phyloP scores from a whole-genome alignment of 2,329 filamentous ascomycete genomes.

The Arachnomyces sp. region DNA sequence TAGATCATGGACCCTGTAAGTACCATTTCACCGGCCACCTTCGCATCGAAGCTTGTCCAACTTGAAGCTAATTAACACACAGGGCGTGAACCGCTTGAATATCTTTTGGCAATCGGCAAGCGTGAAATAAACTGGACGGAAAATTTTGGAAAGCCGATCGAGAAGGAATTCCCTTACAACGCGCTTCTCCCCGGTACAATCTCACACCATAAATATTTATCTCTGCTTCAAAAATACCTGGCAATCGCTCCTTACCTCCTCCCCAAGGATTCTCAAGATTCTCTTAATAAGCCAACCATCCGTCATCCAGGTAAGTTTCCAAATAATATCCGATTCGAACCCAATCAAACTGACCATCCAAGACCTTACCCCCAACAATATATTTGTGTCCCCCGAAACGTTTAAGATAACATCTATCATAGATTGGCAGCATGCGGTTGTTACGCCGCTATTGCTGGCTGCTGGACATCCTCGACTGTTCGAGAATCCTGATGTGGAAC shows the following conservation, averaged over 20 bases:
- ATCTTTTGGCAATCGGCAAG: conserved; percentile 10
- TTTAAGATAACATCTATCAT: conserved; percentile 13
- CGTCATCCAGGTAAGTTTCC: conserved; percentile 11
- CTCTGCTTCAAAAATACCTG: conserved; percentile 14
- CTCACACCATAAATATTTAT: conserved; percentile 9
- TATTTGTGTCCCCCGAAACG: conserved; percentile 14
- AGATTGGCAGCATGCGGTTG: conserved; percentile 16
- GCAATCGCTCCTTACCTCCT: conserved; percentile 13
- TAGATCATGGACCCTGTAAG: conserved; percentile 16
- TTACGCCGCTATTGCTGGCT: conserved; percentile 10
- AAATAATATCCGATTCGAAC: too few species aligned
- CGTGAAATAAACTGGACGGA: conserved; percentile 12
- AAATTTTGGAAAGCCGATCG: conserved; percentile 11
- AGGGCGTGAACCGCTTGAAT: conserved; percentile 13
- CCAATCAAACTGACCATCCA: conserved; percentile 2
- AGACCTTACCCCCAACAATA: conserved; percentile 16
- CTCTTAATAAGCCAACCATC: conserved; percentile 11
- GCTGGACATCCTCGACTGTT: conserved; percentile 15
- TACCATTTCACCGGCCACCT: too few species aligned
- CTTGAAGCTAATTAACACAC: conserved; percentile 1
- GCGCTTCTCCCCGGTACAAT: conserved; percentile 11
- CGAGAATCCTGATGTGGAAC: conserved; percentile 16
- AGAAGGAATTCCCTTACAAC: conserved; percentile 15
- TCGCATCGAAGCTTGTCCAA: too few species aligned
- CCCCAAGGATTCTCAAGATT: conserved; percentile 3